Base-by-base conservation (phyloP, 2,329 filamentous ascomycete genomes). In the Anthostomella pinea region DNA sequence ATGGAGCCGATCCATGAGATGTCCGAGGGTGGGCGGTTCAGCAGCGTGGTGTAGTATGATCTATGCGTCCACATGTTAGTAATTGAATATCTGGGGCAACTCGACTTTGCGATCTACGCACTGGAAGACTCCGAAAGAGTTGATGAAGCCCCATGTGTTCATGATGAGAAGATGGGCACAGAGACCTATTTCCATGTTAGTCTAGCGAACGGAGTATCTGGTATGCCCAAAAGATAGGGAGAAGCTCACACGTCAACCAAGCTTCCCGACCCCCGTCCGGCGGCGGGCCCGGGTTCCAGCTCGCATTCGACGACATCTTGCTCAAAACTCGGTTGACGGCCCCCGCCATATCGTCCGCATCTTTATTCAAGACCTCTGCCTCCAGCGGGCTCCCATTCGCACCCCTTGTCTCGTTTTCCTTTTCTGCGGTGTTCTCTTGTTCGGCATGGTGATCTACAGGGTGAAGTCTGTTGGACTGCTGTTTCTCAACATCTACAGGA, bases 91-190 rank as follows among this genome's bases (percentile, higher is more conserved):
- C n/a, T n/a, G n/a, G n/a, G n/a, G n/a, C n/a, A n/a, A n/a, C n/a
- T n/a, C n/a, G n/a, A n/a, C n/a, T n/a, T n/a, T n/a, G n/a, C n/a
- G n/a, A n/a, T n/a, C n/a, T n/a, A n/a, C n/a, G n/a, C n/a, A n/a
- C 41, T 79, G 71, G 48, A 76, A 79, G 4, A 70, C 59, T n/a
- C 74, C 73, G 40, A 77, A 79, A 2, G 72, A 74, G 56, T 71
- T 75, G 46, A 75, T 66, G 46, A 71, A 67, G 21, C 75, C 75
- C 72, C 73, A 76, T 2, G 72, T 74, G 44, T 72, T 72, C 62
- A 70, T 68, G 28, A 75, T 62, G 13, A 70, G 60, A 2, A 76
- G 48, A 46, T 76, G 72, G 0, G 54, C 59, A 28, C 62, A 60
- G 6, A 62, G 39, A 18, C 62, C 67, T 65, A 17, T 25, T 35